Evolutionary conservation across 2,329 filamentous ascomycete genomes (phyloP), one percentile per base, ranked within the genome.

Genomic region (Alternaria burnsii): DNA sequence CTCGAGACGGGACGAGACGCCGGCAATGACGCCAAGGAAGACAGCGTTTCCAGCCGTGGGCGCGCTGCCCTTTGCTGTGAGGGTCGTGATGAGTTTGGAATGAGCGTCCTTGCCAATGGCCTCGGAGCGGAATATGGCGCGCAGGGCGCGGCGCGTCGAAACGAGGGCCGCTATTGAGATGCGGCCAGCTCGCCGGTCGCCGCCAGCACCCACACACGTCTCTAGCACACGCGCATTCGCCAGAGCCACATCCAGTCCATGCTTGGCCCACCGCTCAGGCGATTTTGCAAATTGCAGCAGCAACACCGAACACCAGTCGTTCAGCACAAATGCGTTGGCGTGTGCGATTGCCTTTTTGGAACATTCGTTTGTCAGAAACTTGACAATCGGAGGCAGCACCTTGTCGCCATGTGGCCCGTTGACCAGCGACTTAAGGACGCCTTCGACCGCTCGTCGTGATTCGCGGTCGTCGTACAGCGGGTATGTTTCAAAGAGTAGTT

Each of bases 261-360:
- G 88, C 71, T 83, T 83, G 52, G 87, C 85, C 89, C 89, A 93
- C 43, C 86, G 77, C 10, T 84, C 75, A 16, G 86, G 77, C 50
- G 80, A 86, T 48, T 85, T 84, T 32, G 86, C 86, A 26, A 93
- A 83, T 59, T 90, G 85, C 71, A 94, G 89, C 68, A 97, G 86
- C 52, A 97, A 81, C 59, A 94, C 78, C 59, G 90, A 91, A 78
- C 89, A 93, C 94, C 94, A 99, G 78, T 97, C 92, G 14, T 95
- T 85, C 68, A 99, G 83, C 50, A 97, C 92, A 76, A 97, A 97
- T 5, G 93, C 91, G 78, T 89, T 96, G 43, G 86, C 87, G 16
- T 91, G 82, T 32, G 94, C 92, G 71, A 98, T 89, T 64, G 88
- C 89, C 18, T 86, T 82, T 77, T 97, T 97, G 64, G 87, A 84